phyloP scores from a whole-genome alignment of 768 basidiomycete genomes.

The Boletus edulis region DNA sequence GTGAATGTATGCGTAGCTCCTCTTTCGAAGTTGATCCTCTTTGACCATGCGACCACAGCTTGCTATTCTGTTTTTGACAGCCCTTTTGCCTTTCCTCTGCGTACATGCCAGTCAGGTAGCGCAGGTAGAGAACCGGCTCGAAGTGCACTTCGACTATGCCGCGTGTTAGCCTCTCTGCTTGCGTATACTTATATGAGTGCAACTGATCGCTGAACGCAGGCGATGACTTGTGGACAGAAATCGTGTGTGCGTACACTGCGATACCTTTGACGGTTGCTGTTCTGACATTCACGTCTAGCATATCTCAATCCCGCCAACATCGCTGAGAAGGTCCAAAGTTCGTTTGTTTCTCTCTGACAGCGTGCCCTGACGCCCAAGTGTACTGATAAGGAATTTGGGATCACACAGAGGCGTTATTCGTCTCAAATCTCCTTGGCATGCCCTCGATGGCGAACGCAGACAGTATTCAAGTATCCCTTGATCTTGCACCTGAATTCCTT shows the following conservation, averaged over 20 bases:
- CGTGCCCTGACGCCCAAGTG: neutral
- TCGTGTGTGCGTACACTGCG: neutral
- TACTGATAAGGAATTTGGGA: neutral
- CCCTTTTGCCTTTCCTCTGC: neutral
- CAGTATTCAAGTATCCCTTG: neutral
- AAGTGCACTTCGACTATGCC: neutral
- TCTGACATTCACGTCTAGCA: neutral
- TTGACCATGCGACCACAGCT: slow-evolving; percentile 1
- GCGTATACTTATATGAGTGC: neutral
- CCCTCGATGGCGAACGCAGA: neutral
- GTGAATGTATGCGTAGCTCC: neutral
- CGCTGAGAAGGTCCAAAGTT: neutral
- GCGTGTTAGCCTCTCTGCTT: neutral
- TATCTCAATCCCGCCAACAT: neutral
- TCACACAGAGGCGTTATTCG: neutral
- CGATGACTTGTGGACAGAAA: neutral
- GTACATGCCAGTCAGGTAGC: neutral
- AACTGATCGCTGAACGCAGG: neutral
- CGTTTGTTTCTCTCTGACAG: neutral
- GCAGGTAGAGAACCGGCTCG: neutral
- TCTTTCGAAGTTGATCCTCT: too few species aligned
- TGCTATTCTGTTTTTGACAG: neutral
- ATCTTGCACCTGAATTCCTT: neutral
- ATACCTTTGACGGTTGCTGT: neutral
- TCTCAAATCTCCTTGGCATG: neutral